phyloP scores from a whole-genome alignment of 1,284 basidiomycete species.

The Phenoliferia sp. region DNA sequence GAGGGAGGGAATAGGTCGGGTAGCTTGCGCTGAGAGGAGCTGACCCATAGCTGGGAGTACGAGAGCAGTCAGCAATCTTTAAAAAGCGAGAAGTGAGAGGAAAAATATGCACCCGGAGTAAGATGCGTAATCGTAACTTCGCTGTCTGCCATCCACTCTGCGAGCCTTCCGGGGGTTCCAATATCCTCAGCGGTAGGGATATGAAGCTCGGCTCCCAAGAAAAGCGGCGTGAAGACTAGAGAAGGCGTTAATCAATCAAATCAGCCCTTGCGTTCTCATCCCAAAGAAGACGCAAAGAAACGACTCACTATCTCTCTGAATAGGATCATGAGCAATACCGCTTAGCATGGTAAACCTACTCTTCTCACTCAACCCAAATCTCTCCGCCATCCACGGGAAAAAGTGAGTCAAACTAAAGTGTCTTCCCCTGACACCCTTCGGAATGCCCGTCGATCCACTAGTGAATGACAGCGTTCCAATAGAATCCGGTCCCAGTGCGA shows the following conservation, averaged over 20 bases:
- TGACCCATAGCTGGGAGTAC: conserved; percentile 80
- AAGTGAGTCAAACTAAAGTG: conserved; percentile 98
- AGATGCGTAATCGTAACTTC: conserved; percentile 90
- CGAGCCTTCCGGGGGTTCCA: conserved; percentile 90
- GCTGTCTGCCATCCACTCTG: conserved; percentile 96
- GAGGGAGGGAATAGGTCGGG: conserved; percentile 78
- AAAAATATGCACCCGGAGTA: conserved; percentile 56
- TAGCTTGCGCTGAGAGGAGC: conserved; percentile 92
- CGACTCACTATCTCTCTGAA: conserved; percentile 90
- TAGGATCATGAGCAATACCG: conserved; percentile 98
- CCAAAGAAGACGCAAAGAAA: not conserved
- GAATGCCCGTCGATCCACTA: conserved; percentile 94
- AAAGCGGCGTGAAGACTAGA: conserved; percentile 94
- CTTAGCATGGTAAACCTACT: conserved; percentile 98
- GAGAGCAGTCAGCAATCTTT: not conserved
- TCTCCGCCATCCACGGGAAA: conserved; percentile 98
- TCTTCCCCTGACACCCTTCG: conserved; percentile 92
- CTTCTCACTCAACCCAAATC: conserved; percentile 68
- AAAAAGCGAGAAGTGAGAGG: not conserved
- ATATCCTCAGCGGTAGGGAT: conserved; percentile 98
- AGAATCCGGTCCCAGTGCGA: conserved; percentile 88
- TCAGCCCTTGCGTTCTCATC: not conserved
- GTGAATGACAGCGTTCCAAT: conserved; percentile 95
- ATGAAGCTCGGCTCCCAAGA: conserved; percentile 92
- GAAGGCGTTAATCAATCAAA: conserved; percentile 10